Base-by-base conservation (phyloP, 1,284 basidiomycete species). In the Sutorius eximius region DNA sequence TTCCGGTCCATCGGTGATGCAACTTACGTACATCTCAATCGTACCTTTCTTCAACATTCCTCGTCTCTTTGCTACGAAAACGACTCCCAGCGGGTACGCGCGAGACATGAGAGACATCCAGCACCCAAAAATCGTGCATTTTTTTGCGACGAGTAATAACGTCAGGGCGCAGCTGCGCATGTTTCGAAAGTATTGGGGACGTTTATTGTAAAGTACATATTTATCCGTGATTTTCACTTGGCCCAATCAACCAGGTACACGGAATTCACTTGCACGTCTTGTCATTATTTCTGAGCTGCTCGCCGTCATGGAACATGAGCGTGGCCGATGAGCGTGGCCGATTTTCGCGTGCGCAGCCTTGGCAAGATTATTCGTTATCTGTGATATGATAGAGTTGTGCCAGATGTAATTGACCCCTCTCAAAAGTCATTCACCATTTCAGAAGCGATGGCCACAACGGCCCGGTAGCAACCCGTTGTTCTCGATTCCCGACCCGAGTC, bases 161-260 rank as follows among this genome's bases (percentile, higher is more conserved):
- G 4, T 6, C 22, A 40, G 36, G 13, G 36, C 5, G 48, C 20
- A 38, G 29, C 48, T 30, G 40, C 20, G 37, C 44, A 13, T 40
- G 24, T 37, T 40, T 32, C 29, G 41, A 64, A 64, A 56, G 38
- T 15, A n/a, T 65, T 65, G 66, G 63, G 63, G 63, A 51, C 45
- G 22, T 22, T 1, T 43, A 45, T 20, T 44, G 34, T 29, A 9
- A 18, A 33, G 20, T 6, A 36, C 20, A 37, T 49, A 44, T 45
- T 50, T 38, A 38, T 36, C 40, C 24, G 9, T 10, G 24, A 45
- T 24, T 12, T 37, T 45, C 44, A 36, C 32, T 37, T 22, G 30
- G 8, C 10, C 33, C 11, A 27, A 46, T 41, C n/a, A 15, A 10
- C 24, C 22, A 40, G 18, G 45, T 13, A 49, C 47, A 30, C 22